Conservation (phyloP, 441 rosid species). For the Capsella rubella region DNA sequence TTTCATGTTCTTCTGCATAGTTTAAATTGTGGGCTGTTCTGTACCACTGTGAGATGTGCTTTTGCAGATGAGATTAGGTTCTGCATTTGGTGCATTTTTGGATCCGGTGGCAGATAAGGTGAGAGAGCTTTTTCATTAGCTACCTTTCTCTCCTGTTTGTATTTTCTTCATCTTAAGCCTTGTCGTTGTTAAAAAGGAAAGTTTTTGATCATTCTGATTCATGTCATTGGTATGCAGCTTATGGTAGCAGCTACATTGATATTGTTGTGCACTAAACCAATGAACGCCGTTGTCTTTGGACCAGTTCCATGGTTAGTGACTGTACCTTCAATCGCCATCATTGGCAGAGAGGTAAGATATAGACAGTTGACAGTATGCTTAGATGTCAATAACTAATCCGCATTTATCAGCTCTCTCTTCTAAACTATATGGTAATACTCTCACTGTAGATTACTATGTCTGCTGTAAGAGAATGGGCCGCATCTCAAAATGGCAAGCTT, state of each 20-base stretch:
- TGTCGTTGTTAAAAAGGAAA: neutral
- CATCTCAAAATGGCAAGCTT: slow-evolving; percentile 81
- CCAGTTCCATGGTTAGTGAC: slow-evolving; percentile 83
- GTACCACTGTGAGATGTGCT: neutral
- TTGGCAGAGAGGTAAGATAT: slow-evolving; percentile 87
- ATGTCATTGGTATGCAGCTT: slow-evolving; percentile 60
- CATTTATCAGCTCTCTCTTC: neutral
- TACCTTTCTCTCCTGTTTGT: neutral
- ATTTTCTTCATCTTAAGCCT: neutral
- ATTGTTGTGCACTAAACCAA: slow-evolving; percentile 77
- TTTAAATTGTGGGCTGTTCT: neutral
- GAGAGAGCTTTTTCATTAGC: slow-evolving; percentile 13
- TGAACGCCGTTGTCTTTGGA: slow-evolving; percentile 62
- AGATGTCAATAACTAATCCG: neutral
- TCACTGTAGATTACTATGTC: slow-evolving; percentile 90
- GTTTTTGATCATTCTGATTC: slow-evolving; percentile 30
- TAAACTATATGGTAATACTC: neutral
- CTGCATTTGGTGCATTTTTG: slow-evolving; percentile 96
- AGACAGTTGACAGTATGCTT: slow-evolving; percentile 3
- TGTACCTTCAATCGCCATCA: slow-evolving; percentile 84
- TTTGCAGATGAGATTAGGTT: slow-evolving; percentile 83
- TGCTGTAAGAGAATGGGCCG: slow-evolving; percentile 99
- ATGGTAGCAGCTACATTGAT: slow-evolving; percentile 97
- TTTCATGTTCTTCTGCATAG: neutral
- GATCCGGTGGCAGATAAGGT: slow-evolving; percentile 99